Base-by-base conservation (phyloP, 1,284 basidiomycete species). In the Rhizopogon parksii region DNA sequence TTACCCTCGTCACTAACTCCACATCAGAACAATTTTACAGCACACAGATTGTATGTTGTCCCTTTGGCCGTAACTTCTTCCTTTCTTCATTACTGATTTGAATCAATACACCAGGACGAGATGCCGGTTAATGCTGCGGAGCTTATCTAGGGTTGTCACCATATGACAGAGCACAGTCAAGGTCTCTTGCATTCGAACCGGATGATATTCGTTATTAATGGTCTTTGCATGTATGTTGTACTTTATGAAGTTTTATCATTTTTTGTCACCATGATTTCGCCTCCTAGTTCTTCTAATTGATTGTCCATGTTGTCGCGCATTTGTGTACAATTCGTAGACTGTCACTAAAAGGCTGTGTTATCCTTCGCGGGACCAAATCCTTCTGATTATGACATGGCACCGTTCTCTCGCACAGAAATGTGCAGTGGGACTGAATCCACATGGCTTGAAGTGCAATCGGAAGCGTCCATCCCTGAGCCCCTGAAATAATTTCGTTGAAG, bases 41-140 rank as follows among this genome's bases (percentile, higher is more conserved):
- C 69, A 90, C 88, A 55, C 89, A 93, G 63, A 93, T 94, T 63
- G 88, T 90, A 68, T 68, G 78, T 71, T 46, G 43, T 52, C 55
- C 51, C 56, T 40, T 50, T 12, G 39, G 37, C 40, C 36, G 50
- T 51, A 40, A 51, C 62, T 19, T 51, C 5, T 42, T 47, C 19
- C 32, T 21, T 14, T 45, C 8, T 32, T 43, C 27, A 6, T 43
- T 4, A 4, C 14, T 19, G 30, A 57, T 46, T n/a, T n/a, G 36
- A 27, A 30, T 14, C 15, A 39, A 63, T 57, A 36, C 49, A 54
- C 12, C 59, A 90, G 88, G 91, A 95, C 63, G 91, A 95, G 75
- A 94, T 95, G 91, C 90, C 90, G 4, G 89, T 94, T 57, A 93
- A 93, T 66, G 89, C 91, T 52, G 88, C 89, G 35, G 90, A 92